Conservation (phyloP, 2,329 filamentous ascomycete species). For the Aspergillus sp. region DNA sequence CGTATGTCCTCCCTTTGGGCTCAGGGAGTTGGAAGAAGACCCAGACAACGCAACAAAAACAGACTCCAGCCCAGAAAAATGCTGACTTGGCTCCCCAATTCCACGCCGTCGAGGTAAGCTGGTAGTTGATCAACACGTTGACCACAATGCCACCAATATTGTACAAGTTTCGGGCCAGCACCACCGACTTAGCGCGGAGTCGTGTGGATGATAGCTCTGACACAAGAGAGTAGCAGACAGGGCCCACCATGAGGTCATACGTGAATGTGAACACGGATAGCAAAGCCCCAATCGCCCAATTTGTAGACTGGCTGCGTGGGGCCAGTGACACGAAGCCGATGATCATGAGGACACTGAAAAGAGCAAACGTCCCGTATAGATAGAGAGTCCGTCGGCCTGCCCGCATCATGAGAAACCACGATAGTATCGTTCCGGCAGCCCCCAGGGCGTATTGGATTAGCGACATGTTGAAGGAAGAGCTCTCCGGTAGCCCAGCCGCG, state of each 20-base stretch:
- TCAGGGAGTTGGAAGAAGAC: constrained; percentile 32
- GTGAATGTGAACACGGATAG: constrained; percentile 39
- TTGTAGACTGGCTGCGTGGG: constrained; percentile 14
- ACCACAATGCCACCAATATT: constrained; percentile 40
- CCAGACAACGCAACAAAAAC: constrained; percentile 21
- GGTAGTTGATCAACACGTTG: constrained; percentile 25
- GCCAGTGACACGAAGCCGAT: constrained; percentile 20
- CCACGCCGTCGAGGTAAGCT: constrained; percentile 25
- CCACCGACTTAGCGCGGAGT: constrained; percentile 46
- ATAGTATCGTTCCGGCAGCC: constrained; percentile 46
- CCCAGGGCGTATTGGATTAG: constrained; percentile 41
- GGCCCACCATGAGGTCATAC: constrained; percentile 47
- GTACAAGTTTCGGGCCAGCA: constrained; percentile 42
- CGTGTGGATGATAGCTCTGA: constrained; percentile 45
- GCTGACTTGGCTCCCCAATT: constrained; percentile 32
- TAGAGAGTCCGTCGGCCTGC: constrained; percentile 35
- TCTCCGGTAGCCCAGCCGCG: constrained; percentile 3
- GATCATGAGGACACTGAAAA: constrained; percentile 18
- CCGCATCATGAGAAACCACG: constrained; percentile 37
- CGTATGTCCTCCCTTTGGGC: constrained; percentile 28
- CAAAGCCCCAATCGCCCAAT: constrained; percentile 29
- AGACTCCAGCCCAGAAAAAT: constrained; percentile 33
- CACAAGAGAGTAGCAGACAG: constrained; percentile 43
- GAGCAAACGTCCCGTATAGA: constrained; percentile 20
- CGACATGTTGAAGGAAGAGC: constrained; percentile 8